Percentiles rank a stretch among this genome's conserved stretches.
Evolutionary conservation across 768 basidiomycete species (phyloP).

Genomic region (Lentinula aciculospora): DNA sequence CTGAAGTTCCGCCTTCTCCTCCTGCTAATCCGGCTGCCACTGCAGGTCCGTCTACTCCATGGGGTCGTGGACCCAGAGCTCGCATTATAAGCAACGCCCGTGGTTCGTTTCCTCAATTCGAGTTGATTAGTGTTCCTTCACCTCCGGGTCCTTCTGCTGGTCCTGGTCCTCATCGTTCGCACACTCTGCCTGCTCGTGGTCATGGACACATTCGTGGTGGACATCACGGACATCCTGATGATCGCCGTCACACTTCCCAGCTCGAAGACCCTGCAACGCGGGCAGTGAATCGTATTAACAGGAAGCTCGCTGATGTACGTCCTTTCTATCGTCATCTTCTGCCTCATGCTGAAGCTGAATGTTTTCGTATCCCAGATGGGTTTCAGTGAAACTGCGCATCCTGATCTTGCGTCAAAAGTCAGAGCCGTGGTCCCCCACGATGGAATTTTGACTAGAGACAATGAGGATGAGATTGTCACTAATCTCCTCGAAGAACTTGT

Average conservation of each 20-base stretch:
- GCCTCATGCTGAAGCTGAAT: not conserved
- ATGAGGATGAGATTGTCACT: constrained; percentile 63
- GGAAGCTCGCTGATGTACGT: constrained; percentile 60
- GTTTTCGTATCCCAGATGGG: constrained; percentile 51
- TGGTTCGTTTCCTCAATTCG: constrained; percentile 54
- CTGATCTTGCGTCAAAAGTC: constrained; percentile 45
- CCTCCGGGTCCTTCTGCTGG: not conserved
- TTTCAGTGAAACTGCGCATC: constrained; percentile 55
- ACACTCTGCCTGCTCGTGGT: constrained; percentile 35
- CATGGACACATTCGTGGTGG: constrained; percentile 21
- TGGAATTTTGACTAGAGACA: constrained; percentile 41
- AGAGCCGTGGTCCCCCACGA: constrained; percentile 42
- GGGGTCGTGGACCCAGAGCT: not conserved
- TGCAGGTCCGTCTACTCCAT: constrained; percentile 13
- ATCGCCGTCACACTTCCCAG: constrained; percentile 14
- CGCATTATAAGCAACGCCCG: constrained; percentile 60
- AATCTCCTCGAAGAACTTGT: constrained; percentile 56
- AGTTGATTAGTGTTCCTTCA: constrained; percentile 44
- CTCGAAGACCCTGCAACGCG: constrained; percentile 25
- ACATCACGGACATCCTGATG: constrained; percentile 11
- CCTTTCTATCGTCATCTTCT: not conserved
- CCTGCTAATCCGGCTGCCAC: not conserved
- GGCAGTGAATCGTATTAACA: constrained; percentile 45
- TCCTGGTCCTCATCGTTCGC: constrained; percentile 32
- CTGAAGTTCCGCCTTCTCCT: not conserved